These are phyloP conservation scores for Thalassiosira livingstoniorum DNA, from an alignment of 352 stramenopile genomes.

Conservation along the genomic window DNA sequence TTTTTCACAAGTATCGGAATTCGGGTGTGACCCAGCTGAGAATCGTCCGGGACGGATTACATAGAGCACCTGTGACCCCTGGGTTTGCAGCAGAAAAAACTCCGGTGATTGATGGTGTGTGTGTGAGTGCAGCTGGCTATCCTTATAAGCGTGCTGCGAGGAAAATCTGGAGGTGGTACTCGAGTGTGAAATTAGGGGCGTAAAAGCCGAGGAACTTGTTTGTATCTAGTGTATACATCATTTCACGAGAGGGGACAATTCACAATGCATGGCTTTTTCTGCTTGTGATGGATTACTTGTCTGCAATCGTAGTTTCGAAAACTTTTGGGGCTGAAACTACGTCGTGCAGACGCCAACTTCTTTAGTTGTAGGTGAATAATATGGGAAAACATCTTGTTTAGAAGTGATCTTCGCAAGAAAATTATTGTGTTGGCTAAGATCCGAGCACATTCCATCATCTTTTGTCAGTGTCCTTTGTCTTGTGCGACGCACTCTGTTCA, in stretches of 20 bases:
- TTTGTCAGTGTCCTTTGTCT: no score
- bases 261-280: neutral
- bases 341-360: no score
- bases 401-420: no score
- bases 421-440: no score
- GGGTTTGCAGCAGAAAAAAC: conserved; percentile 51
- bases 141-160: conserved; percentile 54
- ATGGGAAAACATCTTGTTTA: neutral
- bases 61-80: conserved; percentile 53
- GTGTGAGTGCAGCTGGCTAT: conserved; percentile 41
- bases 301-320: no score
- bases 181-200: conserved; percentile 11
- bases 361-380: neutral
- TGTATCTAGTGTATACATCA: no score
- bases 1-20: conserved; percentile 74
- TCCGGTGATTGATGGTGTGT: conserved; percentile 60
- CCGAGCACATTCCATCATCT: no score
- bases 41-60: conserved; percentile 59
- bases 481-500: no score
- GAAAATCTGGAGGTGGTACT: conserved; percentile 62
- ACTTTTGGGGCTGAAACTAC: no score
- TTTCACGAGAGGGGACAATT: neutral
- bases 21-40: conserved; percentile 49
- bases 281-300: no score
- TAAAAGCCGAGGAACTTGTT: no score